Conservation (phyloP, 2,329 filamentous ascomycete genomes). For the Tolypocladium sp. region DNA sequence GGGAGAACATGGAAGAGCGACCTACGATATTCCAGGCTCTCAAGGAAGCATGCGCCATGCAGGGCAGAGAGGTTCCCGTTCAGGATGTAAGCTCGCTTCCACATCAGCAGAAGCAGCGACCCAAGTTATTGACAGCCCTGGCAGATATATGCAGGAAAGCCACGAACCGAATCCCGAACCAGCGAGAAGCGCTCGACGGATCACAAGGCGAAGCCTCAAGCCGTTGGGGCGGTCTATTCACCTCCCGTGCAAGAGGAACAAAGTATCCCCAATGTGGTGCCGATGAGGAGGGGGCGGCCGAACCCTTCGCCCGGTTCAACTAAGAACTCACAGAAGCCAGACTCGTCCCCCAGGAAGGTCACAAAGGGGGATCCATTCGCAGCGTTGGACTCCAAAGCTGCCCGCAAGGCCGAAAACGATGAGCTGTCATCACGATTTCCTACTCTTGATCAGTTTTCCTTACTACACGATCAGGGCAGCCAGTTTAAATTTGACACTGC, state of each 20-base stretch:
- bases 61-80: slow-evolving; percentile 76
- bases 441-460: slow-evolving; percentile 83
- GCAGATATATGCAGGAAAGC: slow-evolving; percentile 63
- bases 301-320: slow-evolving; percentile 27
- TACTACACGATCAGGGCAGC: slow-evolving; percentile 73
- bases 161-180: slow-evolving; percentile 52
- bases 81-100: slow-evolving; percentile 61
- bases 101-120: not conserved
- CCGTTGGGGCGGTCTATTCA: slow-evolving; percentile 71
- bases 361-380: slow-evolving; percentile 78
- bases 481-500: slow-evolving; percentile 74
- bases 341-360: slow-evolving; percentile 55
- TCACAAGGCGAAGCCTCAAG: slow-evolving; percentile 43
- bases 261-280: slow-evolving; percentile 77
- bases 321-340: slow-evolving; percentile 37
- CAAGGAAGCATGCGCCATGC: slow-evolving; percentile 79
- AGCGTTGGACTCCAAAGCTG: slow-evolving; percentile 61
- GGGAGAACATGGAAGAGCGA: slow-evolving; percentile 65
- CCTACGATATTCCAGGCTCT: slow-evolving; percentile 95
- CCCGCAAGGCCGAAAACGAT: slow-evolving; percentile 48
- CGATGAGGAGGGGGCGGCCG: slow-evolving; percentile 80
- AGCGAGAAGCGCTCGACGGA: slow-evolving; percentile 44
- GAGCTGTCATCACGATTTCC: slow-evolving; percentile 83
- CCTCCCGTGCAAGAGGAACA: slow-evolving; percentile 63
- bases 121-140: slow-evolving; percentile 3